phyloP scores from a whole-genome alignment of 176 grass and related monocot genomes.

The Pharus latifolius region DNA sequence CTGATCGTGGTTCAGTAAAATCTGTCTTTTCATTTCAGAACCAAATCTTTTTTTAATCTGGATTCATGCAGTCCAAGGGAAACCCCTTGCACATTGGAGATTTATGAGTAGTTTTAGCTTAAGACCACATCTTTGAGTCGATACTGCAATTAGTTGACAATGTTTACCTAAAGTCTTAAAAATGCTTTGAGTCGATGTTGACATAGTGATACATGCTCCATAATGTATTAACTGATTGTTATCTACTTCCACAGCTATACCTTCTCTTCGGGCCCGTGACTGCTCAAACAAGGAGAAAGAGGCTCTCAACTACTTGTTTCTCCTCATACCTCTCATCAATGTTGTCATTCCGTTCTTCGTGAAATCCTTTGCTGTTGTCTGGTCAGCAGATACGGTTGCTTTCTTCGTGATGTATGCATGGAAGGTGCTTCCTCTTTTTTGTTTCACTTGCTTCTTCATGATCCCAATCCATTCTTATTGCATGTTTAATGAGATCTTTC shows the following conservation, averaged over 20 bases:
- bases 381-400: constrained; percentile 79
- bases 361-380: constrained; percentile 86
- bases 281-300: constrained; percentile 99
- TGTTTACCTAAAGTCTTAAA: neutral
- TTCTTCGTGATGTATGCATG: constrained; percentile 93
- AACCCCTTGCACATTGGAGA: too few species aligned
- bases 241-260: constrained; percentile 58
- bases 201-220: neutral
- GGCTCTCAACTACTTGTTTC: constrained; percentile 96
- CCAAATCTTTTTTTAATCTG: neutral
- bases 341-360: constrained; percentile 77
- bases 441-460: neutral
- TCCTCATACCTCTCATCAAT: constrained; percentile 77
- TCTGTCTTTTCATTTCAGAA: neutral
- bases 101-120: too few species aligned
- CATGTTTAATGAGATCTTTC: neutral
- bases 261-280: constrained; percentile 85
- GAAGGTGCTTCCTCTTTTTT: constrained; percentile 51
- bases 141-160: neutral
- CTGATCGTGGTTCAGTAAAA: neutral
- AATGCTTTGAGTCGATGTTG: neutral
- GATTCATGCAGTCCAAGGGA: too few species aligned
- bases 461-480: neutral
- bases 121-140: neutral
- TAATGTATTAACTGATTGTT: neutral